Evolutionary conservation across 2,329 filamentous ascomycete species (phyloP).

Genomic region (Nigrospora sphaerica): DNA sequence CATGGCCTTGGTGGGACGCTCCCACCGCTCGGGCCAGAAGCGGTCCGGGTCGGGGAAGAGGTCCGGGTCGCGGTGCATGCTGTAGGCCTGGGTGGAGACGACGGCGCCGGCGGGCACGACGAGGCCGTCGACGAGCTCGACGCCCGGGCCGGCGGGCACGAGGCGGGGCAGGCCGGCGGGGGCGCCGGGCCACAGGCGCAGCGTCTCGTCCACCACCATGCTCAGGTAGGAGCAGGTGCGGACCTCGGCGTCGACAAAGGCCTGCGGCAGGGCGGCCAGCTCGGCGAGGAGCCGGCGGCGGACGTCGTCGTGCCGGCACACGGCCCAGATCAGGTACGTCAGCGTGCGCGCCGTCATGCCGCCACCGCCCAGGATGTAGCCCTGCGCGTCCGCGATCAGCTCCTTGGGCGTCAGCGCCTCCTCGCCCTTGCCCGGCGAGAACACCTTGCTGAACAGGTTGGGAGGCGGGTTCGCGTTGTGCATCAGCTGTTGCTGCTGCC

Average conservation of each 20-base stretch:
- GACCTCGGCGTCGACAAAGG: slow-evolving; percentile 21
- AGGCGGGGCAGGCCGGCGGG: slow-evolving; percentile 23
- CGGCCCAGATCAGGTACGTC: slow-evolving; percentile 27
- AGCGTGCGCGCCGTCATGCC: slow-evolving; percentile 32
- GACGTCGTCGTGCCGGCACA: slow-evolving; percentile 4
- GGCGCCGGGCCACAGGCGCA: slow-evolving; percentile 24
- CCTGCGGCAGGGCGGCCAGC: slow-evolving; percentile 10
- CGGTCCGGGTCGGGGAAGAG: slow-evolving; percentile 28
- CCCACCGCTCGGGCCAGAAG: slow-evolving; percentile 15
- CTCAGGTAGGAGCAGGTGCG: slow-evolving; percentile 25
- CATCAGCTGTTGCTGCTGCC: background rate
- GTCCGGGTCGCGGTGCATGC: slow-evolving; percentile 27
- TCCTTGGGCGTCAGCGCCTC: background rate
- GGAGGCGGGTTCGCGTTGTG: background rate
- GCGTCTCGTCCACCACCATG: slow-evolving; percentile 17
- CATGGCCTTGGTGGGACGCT: slow-evolving; percentile 15
- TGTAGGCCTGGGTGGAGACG: slow-evolving; percentile 29
- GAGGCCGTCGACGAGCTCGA: slow-evolving; percentile 18
- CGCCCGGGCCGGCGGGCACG: slow-evolving; percentile 22
- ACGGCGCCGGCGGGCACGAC: slow-evolving; percentile 24
- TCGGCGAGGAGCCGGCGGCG: slow-evolving; percentile 10
- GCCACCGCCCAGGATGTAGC: slow-evolving; percentile 28
- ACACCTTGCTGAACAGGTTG: background rate
- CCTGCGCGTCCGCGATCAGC: slow-evolving; percentile 18
- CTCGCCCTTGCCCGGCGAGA: background rate